Evolutionary conservation across 805 yeast species (phyloP), one percentile per base, ranked within the genome.

Genomic region (Hemisphaericaspora nanyangensis): DNA sequence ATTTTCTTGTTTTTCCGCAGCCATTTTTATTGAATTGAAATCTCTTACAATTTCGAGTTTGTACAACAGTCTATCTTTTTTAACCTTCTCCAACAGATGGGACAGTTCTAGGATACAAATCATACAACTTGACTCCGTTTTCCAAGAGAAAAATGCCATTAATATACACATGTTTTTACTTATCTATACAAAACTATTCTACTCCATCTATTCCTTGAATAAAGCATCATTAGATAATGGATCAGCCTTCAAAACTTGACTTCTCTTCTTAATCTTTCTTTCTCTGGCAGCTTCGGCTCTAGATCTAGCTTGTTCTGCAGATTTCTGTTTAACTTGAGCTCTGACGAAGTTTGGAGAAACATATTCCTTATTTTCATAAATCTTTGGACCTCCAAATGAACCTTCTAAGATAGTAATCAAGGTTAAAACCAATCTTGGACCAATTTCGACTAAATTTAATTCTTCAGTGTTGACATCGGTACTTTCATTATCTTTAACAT

Each of bases 341-440:
- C 99, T 85, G 29, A 84, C 91, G 44, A 85, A 80, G 72, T 93
- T 93, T 48, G 99, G 99, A 44, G 96, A 86, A 34, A 93, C 96
- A 63, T 86, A 93, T 65, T 91, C 93, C 71, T 87, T 90, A 71
- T 93, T 93, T 58, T 93, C 98, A 65, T 87, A 93, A 49, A 93
- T 89, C 74, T 90, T 88, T 48, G 98, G 96, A 16, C 99, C 99
- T 40, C 96, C 91, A 54, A 93, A 93, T 1, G 97, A 88, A 35
- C 99, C 99, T 69, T 93, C 98, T 47, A 91, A 74, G 38, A 93
- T 80, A 43, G 95, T 82, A 50, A 93, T 90, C 47, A 84, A 81
- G 3, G 98, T 91, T 70, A 93, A 74, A 25, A 93, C 98, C 49
- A 89, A 83, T 62, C 99, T 79, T 37, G 99, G 99, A 3, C 99